Base-by-base conservation (phyloP, 1,284 basidiomycete species). In the Hemileia vastatrix region DNA sequence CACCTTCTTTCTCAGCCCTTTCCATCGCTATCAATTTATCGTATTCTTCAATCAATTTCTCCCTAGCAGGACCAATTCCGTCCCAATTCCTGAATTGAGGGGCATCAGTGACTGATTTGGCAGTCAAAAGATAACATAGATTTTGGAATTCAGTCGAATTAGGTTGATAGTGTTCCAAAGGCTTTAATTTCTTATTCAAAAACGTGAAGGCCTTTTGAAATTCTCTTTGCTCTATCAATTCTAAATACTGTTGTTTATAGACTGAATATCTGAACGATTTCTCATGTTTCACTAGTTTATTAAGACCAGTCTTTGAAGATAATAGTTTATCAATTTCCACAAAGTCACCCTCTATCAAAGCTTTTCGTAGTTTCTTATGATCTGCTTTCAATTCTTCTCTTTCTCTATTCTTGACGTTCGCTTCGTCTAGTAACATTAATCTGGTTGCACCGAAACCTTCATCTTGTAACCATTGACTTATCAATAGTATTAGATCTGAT, bases 131-230 rank as follows among this genome's bases (percentile, higher is more conserved):
- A 65, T 80, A 80, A 47, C 79, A 78, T 32, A 80, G 70, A 57
- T 78, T 77, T 57, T 78, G 75, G 63, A 79, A 80, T 68, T 80
- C 79, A 60, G 77, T 77, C 0, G 78, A 76, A 31, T 78, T 76
- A 1, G 79, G 79, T 65, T 80, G 79, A 63, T 79, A 80, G 63
- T 80, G 79, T 61, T 80, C 79, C 15, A 80, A 71, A 5, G 78
- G 78, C 67, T 79, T 80, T 27, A 80, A 70, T 0, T 79, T 72
- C 64, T 80, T 80, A 56, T 77, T 77, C 15, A 80, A 72, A 18
- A 80, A 77, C 21, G 79, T 80, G 71, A 80, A 80, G 1, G 79
- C 79, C 61, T 72, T 70, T 50, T 76, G 72, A 13, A 72, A 75
- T 71, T 76, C 71, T 70, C 79, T 73, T 53, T 79, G 78, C 64